phyloP scores from a whole-genome alignment of 768 basidiomycete species.

The Lepiota brunneoincarnata region DNA sequence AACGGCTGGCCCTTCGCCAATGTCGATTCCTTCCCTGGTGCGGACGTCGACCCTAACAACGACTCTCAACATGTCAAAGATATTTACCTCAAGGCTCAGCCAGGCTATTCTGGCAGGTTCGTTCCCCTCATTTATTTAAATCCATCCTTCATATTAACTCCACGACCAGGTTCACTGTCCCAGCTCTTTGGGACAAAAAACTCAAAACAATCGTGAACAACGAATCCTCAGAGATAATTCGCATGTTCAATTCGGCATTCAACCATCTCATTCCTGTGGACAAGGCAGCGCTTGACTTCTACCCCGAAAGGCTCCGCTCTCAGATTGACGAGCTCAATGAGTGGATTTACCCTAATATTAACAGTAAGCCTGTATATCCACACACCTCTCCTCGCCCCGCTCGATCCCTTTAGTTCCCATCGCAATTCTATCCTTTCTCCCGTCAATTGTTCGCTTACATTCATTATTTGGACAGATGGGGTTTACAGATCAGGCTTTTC shows the following conservation, averaged over 20 bases:
- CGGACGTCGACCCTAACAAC: constrained; percentile 76
- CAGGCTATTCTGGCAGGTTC: constrained; percentile 68
- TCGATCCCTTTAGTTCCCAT: no score
- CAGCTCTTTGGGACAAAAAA: constrained; percentile 93
- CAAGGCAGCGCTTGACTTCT: constrained; percentile 67
- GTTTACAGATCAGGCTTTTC: constrained; percentile 93
- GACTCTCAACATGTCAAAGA: constrained; percentile 74
- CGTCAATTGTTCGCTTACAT: neutral
- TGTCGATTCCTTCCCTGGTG: constrained; percentile 63
- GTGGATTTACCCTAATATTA: constrained; percentile 84
- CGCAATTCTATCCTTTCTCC: neutral
- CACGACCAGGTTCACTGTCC: constrained; percentile 71
- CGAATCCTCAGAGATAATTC: constrained; percentile 92
- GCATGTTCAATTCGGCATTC: constrained; percentile 87
- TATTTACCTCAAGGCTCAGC: constrained; percentile 76
- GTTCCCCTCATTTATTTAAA: constrained; percentile 10
- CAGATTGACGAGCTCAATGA: constrained; percentile 85
- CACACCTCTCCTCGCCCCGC: neutral
- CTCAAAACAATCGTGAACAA: constrained; percentile 88
- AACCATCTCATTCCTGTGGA: constrained; percentile 68
- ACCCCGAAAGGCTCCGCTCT: constrained; percentile 65
- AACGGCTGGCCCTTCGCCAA: constrained; percentile 87
- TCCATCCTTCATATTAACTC: neutral
- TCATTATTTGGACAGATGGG: constrained; percentile 49
- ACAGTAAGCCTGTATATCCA: constrained; percentile 50